Evolutionary conservation across 495 filamentous ascomycete genomes (phyloP).

Genomic region (Annulohypoxylon moriforme): DNA sequence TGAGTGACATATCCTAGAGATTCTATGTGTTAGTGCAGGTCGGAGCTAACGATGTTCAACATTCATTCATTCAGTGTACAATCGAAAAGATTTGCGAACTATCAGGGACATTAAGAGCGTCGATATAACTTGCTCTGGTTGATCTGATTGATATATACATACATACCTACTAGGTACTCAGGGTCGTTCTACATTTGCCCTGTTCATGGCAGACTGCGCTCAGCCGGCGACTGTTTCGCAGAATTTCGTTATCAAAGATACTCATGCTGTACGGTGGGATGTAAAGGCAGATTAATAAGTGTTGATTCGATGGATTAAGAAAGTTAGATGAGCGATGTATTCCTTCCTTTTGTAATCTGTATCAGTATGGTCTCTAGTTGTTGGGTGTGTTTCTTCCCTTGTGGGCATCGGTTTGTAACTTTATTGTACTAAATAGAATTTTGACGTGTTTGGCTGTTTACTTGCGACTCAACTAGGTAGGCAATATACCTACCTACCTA

Average conservation of each 20-base stretch:
- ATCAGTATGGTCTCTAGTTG: background rate
- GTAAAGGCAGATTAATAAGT: background rate
- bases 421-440: too few relatives aligned
- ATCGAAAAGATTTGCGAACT: background rate
- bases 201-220: background rate
- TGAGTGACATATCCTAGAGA: background rate
- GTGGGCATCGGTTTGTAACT: too few relatives aligned
- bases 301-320: background rate
- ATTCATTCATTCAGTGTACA: background rate
- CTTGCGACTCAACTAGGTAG: too few relatives aligned
- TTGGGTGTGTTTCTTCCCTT: too few relatives aligned
- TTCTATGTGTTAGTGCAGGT: background rate
- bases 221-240: too few relatives aligned
- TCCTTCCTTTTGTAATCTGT: background rate
- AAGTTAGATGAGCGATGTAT: background rate
- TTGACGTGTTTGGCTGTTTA: too few relatives aligned
- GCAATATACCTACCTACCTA: too few relatives aligned
- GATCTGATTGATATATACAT: too few relatives aligned
- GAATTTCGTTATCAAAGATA: too few relatives aligned
- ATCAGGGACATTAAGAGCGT: background rate
- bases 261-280: background rate
- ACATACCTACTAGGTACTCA: too few relatives aligned
- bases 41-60: background rate
- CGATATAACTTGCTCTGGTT: background rate
- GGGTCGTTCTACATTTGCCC: background rate